phyloP scores from a whole-genome alignment of 208 protist species.

The Tritrichomonas foetus region DNA sequence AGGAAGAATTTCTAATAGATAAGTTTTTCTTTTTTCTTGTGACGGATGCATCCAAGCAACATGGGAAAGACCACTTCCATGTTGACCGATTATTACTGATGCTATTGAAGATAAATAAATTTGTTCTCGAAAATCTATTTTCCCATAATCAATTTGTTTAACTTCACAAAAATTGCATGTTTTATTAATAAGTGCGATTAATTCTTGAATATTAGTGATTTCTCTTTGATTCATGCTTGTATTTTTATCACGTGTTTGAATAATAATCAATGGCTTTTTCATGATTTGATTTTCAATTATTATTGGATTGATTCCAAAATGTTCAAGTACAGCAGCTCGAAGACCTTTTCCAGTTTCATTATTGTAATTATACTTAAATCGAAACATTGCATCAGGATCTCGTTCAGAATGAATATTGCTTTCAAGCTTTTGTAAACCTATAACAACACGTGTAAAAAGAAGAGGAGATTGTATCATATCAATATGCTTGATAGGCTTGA shows the following conservation, averaged over 20 bases:
- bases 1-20: neutral
- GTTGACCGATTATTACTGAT: neutral
- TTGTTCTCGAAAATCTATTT: neutral
- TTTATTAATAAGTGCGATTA: neutral
- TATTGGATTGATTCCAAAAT: neutral
- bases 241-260: neutral
- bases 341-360: neutral
- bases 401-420: too few relatives aligned
- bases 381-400: neutral
- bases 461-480: too few relatives aligned
- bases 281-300: neutral
- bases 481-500: too few relatives aligned
- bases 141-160: neutral
- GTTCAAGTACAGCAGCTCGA: neutral
- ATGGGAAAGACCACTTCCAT: conserved; percentile 10
- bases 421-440: neutral
- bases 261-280: neutral
- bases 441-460: neutral
- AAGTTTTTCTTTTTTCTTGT: neutral
- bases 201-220: neutral
- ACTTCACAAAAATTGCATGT: neutral
- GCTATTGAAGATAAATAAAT: neutral
- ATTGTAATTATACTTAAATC: neutral
- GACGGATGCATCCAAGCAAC: neutral
- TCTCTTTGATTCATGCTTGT: too few relatives aligned